A percentile compares a stretch with the other conserved stretches of the same genome.
These are phyloP conservation scores for Lineolata rhizophorae DNA, from an alignment of 495 filamentous ascomycete genomes.

Conservation along the genomic window DNA sequence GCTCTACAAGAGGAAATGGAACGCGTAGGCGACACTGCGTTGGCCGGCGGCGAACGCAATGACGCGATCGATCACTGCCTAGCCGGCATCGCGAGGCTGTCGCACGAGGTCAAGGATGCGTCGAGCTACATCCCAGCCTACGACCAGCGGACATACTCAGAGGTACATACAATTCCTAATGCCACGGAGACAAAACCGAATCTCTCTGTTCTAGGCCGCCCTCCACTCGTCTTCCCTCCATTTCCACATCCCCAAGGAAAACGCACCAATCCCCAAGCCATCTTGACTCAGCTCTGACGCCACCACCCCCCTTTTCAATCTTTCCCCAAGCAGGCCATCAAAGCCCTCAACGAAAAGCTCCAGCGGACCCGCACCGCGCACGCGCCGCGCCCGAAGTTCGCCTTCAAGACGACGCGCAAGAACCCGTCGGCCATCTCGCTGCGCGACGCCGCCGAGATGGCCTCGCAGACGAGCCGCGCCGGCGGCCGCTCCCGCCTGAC, in stretches of 20 bases:
- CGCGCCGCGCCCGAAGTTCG: slow-evolving; percentile 45
- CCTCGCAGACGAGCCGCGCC: too few relatives aligned
- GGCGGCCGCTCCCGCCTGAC: too few relatives aligned
- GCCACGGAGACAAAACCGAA: too few relatives aligned
- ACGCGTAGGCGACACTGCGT: background rate
- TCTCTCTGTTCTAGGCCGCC: background rate
- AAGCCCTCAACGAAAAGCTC: slow-evolving; percentile 43
- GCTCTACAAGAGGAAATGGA: background rate
- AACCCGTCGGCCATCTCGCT: slow-evolving; percentile 33
- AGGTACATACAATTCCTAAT: too few relatives aligned
- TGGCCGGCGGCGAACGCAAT: slow-evolving; percentile 22
- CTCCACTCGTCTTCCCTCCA: slow-evolving; percentile 2
- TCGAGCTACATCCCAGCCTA: slow-evolving; percentile 49
- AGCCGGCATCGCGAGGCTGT: slow-evolving; percentile 40
- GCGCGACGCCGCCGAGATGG: slow-evolving; percentile 30
- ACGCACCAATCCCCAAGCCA: too few relatives aligned
- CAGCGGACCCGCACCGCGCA: slow-evolving; percentile 31
- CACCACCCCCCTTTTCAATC: background rate
- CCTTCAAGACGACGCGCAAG: slow-evolving; percentile 42
- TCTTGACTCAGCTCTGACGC: too few relatives aligned
- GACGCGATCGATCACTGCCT: slow-evolving; percentile 48
- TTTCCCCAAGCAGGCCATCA: slow-evolving; percentile 34
- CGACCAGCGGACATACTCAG: slow-evolving; percentile 52
- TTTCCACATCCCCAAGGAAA: too few relatives aligned
- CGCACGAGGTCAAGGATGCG: slow-evolving; percentile 45